Base-by-base conservation (phyloP, 2,329 filamentous ascomycete genomes). In the Ceratocystiopsis brevicomis region DNA sequence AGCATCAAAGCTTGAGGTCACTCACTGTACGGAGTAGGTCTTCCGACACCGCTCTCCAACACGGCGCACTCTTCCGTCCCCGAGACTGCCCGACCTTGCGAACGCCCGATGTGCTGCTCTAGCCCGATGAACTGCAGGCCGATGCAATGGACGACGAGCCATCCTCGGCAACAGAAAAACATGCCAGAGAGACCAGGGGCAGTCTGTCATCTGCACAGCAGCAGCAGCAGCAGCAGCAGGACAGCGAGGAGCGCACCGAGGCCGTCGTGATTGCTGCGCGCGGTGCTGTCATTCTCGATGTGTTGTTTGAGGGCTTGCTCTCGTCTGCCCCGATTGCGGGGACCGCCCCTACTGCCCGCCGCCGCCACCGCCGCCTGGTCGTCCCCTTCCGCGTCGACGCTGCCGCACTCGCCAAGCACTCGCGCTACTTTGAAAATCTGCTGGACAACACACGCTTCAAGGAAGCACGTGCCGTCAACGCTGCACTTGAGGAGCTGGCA, bases 401-500 rank as follows among this genome's bases (percentile, higher is more conserved):
- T 1, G 61, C 61, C 13, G 61, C 61, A 1, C 62, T 86, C 33
- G 71, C 67, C 57, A 63, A 64, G 48, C 66, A 72, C 47, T 85
- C 80, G 6, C 71, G 70, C 45, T 86, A 84, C 57, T 86, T 86
- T 55, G 67, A 66, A 44, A 74, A 73, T 45, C 66, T 86, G 15
- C 65, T 86, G 3, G 69, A 72, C 11, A 71, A 77, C 48, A 64
- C 64, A 3, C 63, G 72, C 44, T 82, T 84, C 55, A 62, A 68
- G 43, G 78, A 86, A 60, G 71, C 72, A 9, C 64, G 65, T 40
- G 56, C 65, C 34, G 63, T 85, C 37, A 58, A 65, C 12, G 61
- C 63, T 3, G 61, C 63, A 6, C 67, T 80, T 38, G 62, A 60
- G 6, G 56, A 59, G 4, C 63, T 85, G 15, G 58, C 61, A 3